Percentiles rank a stretch among this genome's conserved stretches.
These are phyloP conservation scores for Mycena chlorophos DNA, from an alignment of 768 basidiomycete species.

Conservation along the genomic window DNA sequence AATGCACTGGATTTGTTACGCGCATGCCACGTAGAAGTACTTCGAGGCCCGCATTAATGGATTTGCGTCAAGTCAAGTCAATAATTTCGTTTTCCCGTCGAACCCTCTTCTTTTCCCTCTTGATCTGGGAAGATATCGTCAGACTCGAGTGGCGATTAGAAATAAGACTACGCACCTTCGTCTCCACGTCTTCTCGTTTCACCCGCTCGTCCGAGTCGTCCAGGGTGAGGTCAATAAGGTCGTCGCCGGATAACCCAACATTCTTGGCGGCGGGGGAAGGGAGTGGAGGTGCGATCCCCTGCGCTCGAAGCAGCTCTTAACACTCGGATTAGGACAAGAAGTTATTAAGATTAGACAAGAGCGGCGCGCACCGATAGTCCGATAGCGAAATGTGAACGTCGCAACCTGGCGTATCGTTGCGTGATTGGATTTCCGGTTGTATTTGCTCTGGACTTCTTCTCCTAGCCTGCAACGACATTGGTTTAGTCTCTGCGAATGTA, in stretches of 20 bases:
- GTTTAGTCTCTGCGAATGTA: not conserved
- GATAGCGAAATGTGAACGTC: constrained; percentile 13
- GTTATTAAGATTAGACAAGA: not conserved
- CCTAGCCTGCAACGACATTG: constrained; percentile 4
- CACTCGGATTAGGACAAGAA: not conserved
- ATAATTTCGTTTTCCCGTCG: too few relatives aligned
- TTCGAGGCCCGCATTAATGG: too few relatives aligned
- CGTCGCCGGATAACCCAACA: not conserved
- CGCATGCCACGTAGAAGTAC: too few relatives aligned
- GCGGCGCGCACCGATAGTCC: constrained; percentile 5
- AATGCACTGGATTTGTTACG: too few relatives aligned
- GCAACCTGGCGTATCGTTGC: not conserved
- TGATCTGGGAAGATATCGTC: too few relatives aligned
- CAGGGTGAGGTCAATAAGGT: not conserved
- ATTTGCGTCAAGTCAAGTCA: too few relatives aligned
- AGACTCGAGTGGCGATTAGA: too few relatives aligned
- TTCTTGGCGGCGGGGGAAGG: not conserved
- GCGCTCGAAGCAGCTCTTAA: constrained; percentile 5
- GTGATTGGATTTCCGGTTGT: not conserved
- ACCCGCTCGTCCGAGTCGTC: not conserved
- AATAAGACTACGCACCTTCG: too few relatives aligned
- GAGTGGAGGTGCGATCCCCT: constrained; percentile 7
- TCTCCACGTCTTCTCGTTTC: not conserved
- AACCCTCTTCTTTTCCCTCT: too few relatives aligned
- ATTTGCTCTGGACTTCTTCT: not conserved